phyloP scores from a whole-genome alignment of 1,284 basidiomycete genomes.

The Pascua guehoae region DNA sequence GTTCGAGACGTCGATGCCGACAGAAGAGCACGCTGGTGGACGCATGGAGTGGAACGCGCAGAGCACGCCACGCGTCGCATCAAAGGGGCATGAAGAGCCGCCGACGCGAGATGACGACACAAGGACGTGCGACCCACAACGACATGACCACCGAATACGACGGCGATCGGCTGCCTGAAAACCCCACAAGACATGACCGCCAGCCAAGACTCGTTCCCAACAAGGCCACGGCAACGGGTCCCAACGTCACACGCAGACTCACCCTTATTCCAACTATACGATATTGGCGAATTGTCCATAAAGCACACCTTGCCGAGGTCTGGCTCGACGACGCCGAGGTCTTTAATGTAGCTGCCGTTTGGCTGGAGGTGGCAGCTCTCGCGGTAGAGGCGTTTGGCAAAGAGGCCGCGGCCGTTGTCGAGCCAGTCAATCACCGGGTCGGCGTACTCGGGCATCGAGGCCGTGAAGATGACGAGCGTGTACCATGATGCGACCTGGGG shows the following conservation, averaged over 20 bases:
- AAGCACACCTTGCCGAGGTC: constrained; percentile 89
- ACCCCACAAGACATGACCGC: neutral
- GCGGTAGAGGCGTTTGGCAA: constrained; percentile 82
- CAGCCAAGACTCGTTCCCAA: neutral
- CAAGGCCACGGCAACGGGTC: neutral
- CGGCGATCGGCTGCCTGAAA: neutral
- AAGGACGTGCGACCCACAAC: no score
- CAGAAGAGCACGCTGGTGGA: no score
- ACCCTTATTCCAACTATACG: constrained; percentile 92
- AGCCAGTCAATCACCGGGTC: constrained; percentile 99
- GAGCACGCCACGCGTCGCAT: no score
- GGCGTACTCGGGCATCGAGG: constrained; percentile 98
- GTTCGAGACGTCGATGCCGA: no score
- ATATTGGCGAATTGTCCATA: constrained; percentile 92
- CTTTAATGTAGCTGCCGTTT: constrained; percentile 93
- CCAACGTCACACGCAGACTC: constrained; percentile 33
- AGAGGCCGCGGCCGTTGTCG: constrained; percentile 87
- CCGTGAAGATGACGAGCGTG: constrained; percentile 97
- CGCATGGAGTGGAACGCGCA: no score
- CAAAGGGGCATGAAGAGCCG: no score
- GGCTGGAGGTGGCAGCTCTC: constrained; percentile 89
- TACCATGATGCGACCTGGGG: constrained; percentile 93
- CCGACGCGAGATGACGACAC: no score
- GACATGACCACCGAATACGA: neutral
- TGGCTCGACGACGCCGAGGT: constrained; percentile 77